Conservation (phyloP, 306 rosid species). For the Corylus avellana region DNA sequence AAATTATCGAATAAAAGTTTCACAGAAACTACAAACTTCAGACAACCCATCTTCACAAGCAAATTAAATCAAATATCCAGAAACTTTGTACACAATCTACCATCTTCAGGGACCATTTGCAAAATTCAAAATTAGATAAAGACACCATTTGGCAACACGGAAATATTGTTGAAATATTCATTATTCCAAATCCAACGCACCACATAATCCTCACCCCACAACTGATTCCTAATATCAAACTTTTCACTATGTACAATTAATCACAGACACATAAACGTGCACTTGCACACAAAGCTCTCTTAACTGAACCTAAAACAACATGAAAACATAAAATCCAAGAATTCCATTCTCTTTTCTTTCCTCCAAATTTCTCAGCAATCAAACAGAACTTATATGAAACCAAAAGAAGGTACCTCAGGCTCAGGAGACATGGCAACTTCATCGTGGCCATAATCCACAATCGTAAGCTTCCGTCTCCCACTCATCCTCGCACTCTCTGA, state of each 20-base stretch:
- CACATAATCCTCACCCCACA: not conserved
- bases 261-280: not conserved
- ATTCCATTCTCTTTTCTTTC: not conserved
- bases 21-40: not conserved
- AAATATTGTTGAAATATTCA: not conserved
- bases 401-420: conserved; percentile 59
- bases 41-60: not conserved
- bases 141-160: not conserved
- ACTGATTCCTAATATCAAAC: not conserved
- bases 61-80: conserved; percentile 5
- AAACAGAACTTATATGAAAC: not conserved
- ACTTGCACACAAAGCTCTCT: not conserved
- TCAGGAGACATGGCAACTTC: conserved; percentile 97
- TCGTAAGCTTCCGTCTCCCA: conserved; percentile 61
- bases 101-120: not conserved
- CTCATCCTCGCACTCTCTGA: conserved; percentile 27
- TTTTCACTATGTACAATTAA: not conserved
- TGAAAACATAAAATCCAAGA: not conserved
- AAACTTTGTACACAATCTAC: not conserved
- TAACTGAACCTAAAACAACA: not conserved
- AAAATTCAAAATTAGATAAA: not conserved
- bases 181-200: not conserved
- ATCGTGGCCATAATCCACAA: conserved; percentile 91
- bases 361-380: not conserved
- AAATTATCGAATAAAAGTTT: not conserved